These are phyloP conservation scores for Ilyonectria mors-panacis DNA, from an alignment of 2,329 filamentous ascomycete species.

Conservation along the genomic window DNA sequence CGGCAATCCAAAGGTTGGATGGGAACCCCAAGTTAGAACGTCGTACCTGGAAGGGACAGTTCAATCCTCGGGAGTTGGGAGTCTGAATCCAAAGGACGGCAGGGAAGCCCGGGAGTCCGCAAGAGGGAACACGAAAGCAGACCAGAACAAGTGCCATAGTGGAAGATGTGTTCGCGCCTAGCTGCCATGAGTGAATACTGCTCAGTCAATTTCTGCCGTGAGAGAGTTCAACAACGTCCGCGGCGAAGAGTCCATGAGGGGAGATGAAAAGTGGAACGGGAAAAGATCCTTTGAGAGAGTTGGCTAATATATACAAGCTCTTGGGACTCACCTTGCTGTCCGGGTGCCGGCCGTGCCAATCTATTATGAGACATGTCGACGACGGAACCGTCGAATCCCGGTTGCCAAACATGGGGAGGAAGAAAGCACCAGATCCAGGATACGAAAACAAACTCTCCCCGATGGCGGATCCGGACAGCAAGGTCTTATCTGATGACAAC, in stretches of 20 bases:
- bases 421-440: slow-evolving; percentile 51
- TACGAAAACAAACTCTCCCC: slow-evolving; percentile 50
- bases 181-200: slow-evolving; percentile 45
- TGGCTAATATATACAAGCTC: slow-evolving; percentile 69
- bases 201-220: slow-evolving; percentile 44
- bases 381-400: slow-evolving; percentile 46
- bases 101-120: slow-evolving; percentile 7
- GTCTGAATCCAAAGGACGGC: slow-evolving; percentile 32
- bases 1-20: slow-evolving; percentile 26
- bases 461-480: slow-evolving; percentile 54
- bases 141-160: slow-evolving; percentile 24
- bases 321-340: slow-evolving; percentile 69
- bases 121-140: slow-evolving; percentile 17
- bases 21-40: slow-evolving; percentile 21
- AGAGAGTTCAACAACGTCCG: slow-evolving; percentile 32
- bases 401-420: slow-evolving; percentile 43
- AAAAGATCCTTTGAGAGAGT: slow-evolving; percentile 56
- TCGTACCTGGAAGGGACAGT: slow-evolving; percentile 30
- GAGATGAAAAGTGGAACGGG: slow-evolving; percentile 29
- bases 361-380: slow-evolving; percentile 48
- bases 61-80: slow-evolving; percentile 35
- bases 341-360: slow-evolving; percentile 57
- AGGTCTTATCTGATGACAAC: slow-evolving; percentile 42
- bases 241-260: slow-evolving; percentile 42
- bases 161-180: slow-evolving; percentile 34